phyloP scores from a whole-genome alignment of 345 rosid species.

The Citrus maxima region DNA sequence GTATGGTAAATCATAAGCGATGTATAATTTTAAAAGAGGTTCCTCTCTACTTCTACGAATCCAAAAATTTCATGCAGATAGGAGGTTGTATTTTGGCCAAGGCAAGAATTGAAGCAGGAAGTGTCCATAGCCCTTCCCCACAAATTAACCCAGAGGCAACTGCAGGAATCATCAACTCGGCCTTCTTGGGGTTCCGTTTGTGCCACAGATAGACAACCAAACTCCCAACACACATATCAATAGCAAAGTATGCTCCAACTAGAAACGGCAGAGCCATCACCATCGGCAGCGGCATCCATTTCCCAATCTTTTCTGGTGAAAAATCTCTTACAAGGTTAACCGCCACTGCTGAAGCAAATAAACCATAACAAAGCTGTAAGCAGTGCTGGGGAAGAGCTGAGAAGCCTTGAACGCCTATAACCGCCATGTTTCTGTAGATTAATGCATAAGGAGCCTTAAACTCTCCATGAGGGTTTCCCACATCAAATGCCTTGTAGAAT shows the following conservation, averaged over 20 bases:
- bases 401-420: conserved; percentile 56
- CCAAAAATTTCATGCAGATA: conserved; percentile 75
- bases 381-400: conserved; percentile 63
- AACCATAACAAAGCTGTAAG: conserved; percentile 61
- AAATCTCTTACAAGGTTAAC: conserved; percentile 66
- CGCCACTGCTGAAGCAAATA: conserved; percentile 68
- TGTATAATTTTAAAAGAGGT: no score
- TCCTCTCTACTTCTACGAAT: conserved; percentile 27
- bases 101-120: conserved; percentile 80
- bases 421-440: conserved; percentile 86
- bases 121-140: conserved; percentile 92
- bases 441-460: conserved; percentile 89
- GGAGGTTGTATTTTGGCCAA: conserved; percentile 80
- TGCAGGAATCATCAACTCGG: conserved; percentile 80
- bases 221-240: conserved; percentile 86
- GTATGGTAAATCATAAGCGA: no score
- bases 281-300: conserved; percentile 87
- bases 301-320: conserved; percentile 56
- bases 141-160: conserved; percentile 89
- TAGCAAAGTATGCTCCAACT: conserved; percentile 86
- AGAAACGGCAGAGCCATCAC: conserved; percentile 86
- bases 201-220: conserved; percentile 59
- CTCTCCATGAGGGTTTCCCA: conserved; percentile 88
- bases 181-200: conserved; percentile 53
- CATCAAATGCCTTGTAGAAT: conserved; percentile 82